Percentiles rank a stretch among this genome's conserved stretches.
Conservation (phyloP, 2,329 filamentous ascomycete genomes). For the Talaromyces albobiverticillius region DNA sequence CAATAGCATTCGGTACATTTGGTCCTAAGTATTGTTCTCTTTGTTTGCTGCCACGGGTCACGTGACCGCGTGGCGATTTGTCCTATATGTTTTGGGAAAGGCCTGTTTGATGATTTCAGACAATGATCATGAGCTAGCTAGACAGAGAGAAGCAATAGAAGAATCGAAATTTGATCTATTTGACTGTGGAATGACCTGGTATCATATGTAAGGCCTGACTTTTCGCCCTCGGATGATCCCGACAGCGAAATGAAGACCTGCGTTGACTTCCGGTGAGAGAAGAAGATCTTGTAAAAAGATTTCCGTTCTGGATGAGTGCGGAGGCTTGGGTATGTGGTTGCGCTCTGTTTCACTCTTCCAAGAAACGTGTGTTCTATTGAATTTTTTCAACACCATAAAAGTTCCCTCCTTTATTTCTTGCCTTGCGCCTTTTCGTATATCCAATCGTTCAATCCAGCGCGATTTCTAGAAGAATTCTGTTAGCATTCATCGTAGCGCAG, state of each 20-base stretch:
- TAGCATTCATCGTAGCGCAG: conserved; percentile 9
- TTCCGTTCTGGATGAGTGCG: neutral
- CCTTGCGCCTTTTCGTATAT: conserved; percentile 73
- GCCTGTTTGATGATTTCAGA: neutral
- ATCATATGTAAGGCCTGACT: neutral
- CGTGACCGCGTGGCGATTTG: conserved; percentile 1
- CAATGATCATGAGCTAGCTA: neutral
- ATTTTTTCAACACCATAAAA: neutral
- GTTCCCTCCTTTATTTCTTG: conserved; percentile 51
- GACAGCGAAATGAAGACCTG: neutral
- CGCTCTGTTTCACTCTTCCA: neutral
- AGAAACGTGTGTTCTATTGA: neutral
- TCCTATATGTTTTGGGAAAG: neutral
- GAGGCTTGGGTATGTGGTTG: neutral
- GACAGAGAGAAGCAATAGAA: neutral
- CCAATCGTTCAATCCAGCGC: conserved; percentile 91
- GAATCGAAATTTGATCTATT: neutral
- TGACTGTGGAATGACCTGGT: neutral
- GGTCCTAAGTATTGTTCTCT: conserved; percentile 13
- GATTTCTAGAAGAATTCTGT: conserved; percentile 59
- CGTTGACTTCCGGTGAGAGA: neutral
- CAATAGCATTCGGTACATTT: conserved; percentile 12
- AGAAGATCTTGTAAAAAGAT: neutral
- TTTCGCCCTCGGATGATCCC: neutral
- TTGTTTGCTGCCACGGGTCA: conserved; percentile 2